These are phyloP conservation scores for Cubamyces sp. DNA, from an alignment of 768 basidiomycete genomes.

Conservation along the genomic window DNA sequence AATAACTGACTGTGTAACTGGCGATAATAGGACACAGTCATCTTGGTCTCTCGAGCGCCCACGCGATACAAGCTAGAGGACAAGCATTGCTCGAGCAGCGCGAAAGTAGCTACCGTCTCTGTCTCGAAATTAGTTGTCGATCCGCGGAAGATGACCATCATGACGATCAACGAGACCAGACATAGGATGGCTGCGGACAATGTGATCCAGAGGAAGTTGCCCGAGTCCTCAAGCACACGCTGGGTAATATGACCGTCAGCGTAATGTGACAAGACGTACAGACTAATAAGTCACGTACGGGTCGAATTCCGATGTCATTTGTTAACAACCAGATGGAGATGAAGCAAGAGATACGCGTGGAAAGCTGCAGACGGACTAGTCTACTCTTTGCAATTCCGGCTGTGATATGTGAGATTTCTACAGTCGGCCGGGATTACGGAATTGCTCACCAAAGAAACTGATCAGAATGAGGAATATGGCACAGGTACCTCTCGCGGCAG, in stretches of 20 bases:
- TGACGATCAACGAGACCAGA: conserved; percentile 42
- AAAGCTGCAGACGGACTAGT: conserved; percentile 47
- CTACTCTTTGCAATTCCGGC: conserved; percentile 49
- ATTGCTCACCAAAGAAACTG: conserved; percentile 41
- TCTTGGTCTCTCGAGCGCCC: conserved; percentile 28
- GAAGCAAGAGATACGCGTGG: conserved; percentile 51
- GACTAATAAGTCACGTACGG: conserved; percentile 33
- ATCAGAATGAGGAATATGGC: conserved; percentile 45
- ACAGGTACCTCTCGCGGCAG: conserved; percentile 40
- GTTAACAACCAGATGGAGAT: conserved; percentile 52
- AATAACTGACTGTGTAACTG: conserved; percentile 37
- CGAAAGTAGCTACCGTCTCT: conserved; percentile 42
- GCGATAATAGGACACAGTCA: conserved; percentile 21
- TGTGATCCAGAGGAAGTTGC: conserved; percentile 47
- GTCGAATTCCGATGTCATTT: conserved; percentile 36
- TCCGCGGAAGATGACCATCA: conserved; percentile 45
- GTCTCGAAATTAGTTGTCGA: conserved; percentile 48
- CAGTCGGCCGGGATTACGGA: neutral
- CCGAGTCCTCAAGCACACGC: conserved; percentile 33
- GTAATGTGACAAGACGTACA: neutral
- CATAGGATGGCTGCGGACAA: conserved; percentile 43
- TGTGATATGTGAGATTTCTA: conserved; percentile 16
- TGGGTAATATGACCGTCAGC: conserved; percentile 16
- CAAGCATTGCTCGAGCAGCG: conserved; percentile 40
- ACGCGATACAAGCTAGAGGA: conserved; percentile 35